Evolutionary conservation across 1,139 yeast species (phyloP), one percentile per base, ranked within the genome.

Genomic region (Debaryomyces subglobosus): DNA sequence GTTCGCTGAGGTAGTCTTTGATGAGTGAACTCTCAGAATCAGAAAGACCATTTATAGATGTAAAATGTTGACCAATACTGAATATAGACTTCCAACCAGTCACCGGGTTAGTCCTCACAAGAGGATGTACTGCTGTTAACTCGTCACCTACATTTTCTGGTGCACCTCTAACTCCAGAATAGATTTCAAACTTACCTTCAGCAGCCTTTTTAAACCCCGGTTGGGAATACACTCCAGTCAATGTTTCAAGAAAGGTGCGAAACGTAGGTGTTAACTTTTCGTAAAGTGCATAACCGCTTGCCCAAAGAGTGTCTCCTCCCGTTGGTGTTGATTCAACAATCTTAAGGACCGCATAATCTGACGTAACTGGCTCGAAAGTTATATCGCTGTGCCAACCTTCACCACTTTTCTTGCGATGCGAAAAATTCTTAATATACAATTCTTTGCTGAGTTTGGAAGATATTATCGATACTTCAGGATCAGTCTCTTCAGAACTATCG

Each of bases 1-100:
- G 59, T 29, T 62, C 62, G 55, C 61, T 60, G 44, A 65, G 56
- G 53, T 63, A 60, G 29, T 61, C 61, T 56, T 63, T 62, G 42
- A 65, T 54, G 10, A 53, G 32, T 10, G 53, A 45, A 18, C 30
- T 27, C 5, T 27, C 30, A 3, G 30, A 27, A 27, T 27, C 13
- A 12, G 30, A 27, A 12, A 27, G 30, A 12, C 30, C 30, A 27
- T 27, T 27, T 9, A 27, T 27, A 27, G 30, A 27, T 2, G 30
- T 27, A 27, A 27, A 27, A 9, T 27, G 30, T 1, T 27, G 30
- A 5, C 30, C 30, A 5, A 27, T 27, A 27, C 30, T 12, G 13
- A 27, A 27, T 12, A 27, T 27, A 27, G 30, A 27, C 30, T 27
- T 27, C 30, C 30, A 27, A 2, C 30, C 30, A 27, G 30, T 27